Evolutionary conservation across 78 protist species (phyloP), one percentile per base, ranked within the genome.

Genomic region (Salpingoeca rosetta): DNA sequence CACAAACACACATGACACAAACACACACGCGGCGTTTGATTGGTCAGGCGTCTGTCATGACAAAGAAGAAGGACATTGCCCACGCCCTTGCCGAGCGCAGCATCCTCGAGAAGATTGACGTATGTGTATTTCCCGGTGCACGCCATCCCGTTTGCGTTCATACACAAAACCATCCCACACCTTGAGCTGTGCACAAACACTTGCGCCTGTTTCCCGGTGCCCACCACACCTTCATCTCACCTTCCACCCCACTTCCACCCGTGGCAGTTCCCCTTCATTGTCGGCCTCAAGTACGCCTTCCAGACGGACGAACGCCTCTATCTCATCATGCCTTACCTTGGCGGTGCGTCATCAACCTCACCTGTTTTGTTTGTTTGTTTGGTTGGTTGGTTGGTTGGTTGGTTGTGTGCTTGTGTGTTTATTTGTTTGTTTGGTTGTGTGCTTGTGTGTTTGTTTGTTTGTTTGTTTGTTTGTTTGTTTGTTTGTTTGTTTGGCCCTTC

Each of bases 251-350:
- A n/a, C n/a, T n/a, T n/a, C n/a, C n/a, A n/a, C n/a, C 65, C 17
- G 65, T 7, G 36, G n/a, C 3, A 65, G 72, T 31, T 0, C 3
- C 91, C 92, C 2, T 90, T 92, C 85, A 84, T 94, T 37, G 96
- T 94, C 26, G 39, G 17, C 43, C 87, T 94, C 27, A 41, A 84
- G 56, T 92, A 88, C 65, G 93, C 94, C n/a, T 94, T 94, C 86
- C 96, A 94, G 88, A 94, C 93, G 2, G 87, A 76, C 31, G 76
- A 39, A 11, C 76, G 65, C 80, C 92, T 94, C 38, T 94, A 88
- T 73, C 81, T 94, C 39, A 87, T 94, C 56, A 76, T 94, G 86
- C 92, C 91, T 65, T 94, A 85, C 76, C 86, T 86, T 44, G 51
- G 26, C 75, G 95, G 95, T 0, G 17, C 92, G 95, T 28, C 92